Conservation (phyloP, 768 basidiomycete genomes). For the Tricholoma furcatifolium region DNA sequence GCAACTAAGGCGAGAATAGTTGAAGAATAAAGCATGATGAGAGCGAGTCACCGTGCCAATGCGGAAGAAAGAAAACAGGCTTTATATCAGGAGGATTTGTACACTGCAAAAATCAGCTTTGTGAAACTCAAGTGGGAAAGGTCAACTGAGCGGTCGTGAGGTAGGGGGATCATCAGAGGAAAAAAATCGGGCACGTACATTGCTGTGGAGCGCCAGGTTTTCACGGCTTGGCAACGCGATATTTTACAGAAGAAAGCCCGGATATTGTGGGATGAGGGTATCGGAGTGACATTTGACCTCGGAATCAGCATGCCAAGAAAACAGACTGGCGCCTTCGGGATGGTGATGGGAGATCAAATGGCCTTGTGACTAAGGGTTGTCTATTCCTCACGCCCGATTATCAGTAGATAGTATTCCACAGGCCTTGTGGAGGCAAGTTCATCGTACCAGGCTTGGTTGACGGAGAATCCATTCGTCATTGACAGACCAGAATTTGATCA, state of each 20-base stretch:
- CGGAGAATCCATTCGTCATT: too few relatives aligned
- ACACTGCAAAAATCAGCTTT: not conserved
- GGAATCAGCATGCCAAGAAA: not conserved
- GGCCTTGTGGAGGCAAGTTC: too few relatives aligned
- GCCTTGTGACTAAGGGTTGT: too few relatives aligned
- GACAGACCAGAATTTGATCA: too few relatives aligned
- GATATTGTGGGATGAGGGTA: not conserved
- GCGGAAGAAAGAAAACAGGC: not conserved
- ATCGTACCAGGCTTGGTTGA: too few relatives aligned
- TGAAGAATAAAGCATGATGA: constrained; percentile 2
- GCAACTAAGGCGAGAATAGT: constrained; percentile 11
- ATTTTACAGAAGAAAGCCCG: constrained; percentile 18
- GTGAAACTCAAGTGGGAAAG: constrained; percentile 1
- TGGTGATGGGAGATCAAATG: too few relatives aligned
- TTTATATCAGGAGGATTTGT: constrained; percentile 3
- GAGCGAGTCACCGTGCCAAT: not conserved
- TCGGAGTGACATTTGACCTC: not conserved
- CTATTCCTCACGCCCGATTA: too few relatives aligned
- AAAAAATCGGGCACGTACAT: constrained; percentile 10
- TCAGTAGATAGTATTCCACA: too few relatives aligned
- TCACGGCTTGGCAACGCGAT: constrained; percentile 6
- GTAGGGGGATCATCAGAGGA: constrained; percentile 13
- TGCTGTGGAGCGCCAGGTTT: not conserved
- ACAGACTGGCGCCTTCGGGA: too few relatives aligned
- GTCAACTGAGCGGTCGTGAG: not conserved